A percentile compares a stretch with the other conserved stretches of the same genome.
Conservation (phyloP, 1,139 yeast genomes). For the Oligophagozyma castellii region DNA sequence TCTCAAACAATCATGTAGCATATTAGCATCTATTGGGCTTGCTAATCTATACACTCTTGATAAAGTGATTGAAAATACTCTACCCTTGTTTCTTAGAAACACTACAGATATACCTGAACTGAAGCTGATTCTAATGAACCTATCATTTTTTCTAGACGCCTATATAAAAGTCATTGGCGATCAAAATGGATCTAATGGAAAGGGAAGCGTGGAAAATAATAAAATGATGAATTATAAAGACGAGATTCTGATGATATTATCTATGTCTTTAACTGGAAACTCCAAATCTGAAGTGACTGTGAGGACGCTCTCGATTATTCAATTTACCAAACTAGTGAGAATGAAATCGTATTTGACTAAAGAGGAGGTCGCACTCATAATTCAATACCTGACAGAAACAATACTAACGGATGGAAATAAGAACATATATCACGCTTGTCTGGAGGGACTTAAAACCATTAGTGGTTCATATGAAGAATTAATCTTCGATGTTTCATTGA, state of each 20-base stretch:
- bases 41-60: slow-evolving; percentile 34
- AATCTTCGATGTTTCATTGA: slow-evolving; percentile 47
- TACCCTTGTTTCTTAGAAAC: slow-evolving; percentile 28
- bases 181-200: slow-evolving; percentile 4
- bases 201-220: slow-evolving; percentile 10
- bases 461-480: slow-evolving; percentile 28
- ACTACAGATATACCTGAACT: slow-evolving; percentile 35
- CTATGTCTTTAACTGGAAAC: slow-evolving; percentile 53
- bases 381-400: slow-evolving; percentile 55
- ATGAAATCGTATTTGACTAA: slow-evolving; percentile 33
- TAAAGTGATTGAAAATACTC: slow-evolving; percentile 28
- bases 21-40: slow-evolving; percentile 44
- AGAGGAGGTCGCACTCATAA: slow-evolving; percentile 47
- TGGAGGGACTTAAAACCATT: slow-evolving; percentile 42
- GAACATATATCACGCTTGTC: slow-evolving; percentile 30
- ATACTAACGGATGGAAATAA: slow-evolving; percentile 34
- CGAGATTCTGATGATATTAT: slow-evolving; percentile 46
- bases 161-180: slow-evolving; percentile 27
- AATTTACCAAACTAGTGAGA: slow-evolving; percentile 41
- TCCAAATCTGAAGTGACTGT: slow-evolving; percentile 56
- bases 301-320: slow-evolving; percentile 51
- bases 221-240: slow-evolving; percentile 43
- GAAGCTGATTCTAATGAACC: slow-evolving; percentile 43
- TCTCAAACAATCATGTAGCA: slow-evolving; percentile 43
- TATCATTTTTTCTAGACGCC: slow-evolving; percentile 42